Evolutionary conservation across 306 rosid genomes (phyloP).

Genomic region (Abrus pulchellus): DNA sequence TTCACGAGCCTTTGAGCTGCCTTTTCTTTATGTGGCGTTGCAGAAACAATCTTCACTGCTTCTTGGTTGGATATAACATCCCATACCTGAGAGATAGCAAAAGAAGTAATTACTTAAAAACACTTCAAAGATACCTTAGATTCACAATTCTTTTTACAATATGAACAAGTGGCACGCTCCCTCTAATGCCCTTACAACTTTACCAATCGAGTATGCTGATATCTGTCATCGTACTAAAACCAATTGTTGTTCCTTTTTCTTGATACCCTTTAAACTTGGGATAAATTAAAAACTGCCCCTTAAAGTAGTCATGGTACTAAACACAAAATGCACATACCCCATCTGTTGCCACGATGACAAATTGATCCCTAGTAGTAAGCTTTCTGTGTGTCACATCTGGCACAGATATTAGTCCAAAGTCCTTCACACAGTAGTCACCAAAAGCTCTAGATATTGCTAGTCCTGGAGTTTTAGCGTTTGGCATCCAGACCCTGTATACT

Average conservation of each 20-base stretch:
- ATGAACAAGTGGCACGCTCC: not conserved
- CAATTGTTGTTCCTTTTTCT: not conserved
- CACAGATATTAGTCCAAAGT: slow-evolving; percentile 73
- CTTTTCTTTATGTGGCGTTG: slow-evolving; percentile 59
- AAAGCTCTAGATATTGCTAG: slow-evolving; percentile 80
- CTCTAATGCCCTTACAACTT: not conserved
- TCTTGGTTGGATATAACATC: slow-evolving; percentile 79
- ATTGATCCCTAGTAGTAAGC: slow-evolving; percentile 63
- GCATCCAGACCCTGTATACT: slow-evolving; percentile 79
- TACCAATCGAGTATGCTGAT: not conserved
- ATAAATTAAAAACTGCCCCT: not conserved
- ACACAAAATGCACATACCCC: slow-evolving; percentile 57
- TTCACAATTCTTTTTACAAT: slow-evolving; percentile 1
- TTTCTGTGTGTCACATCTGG: slow-evolving; percentile 70
- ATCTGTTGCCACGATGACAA: slow-evolving; percentile 81
- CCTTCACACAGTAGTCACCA: slow-evolving; percentile 77
- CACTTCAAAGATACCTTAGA: not conserved
- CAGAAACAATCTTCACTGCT: slow-evolving; percentile 68
- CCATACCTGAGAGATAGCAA: slow-evolving; percentile 61
- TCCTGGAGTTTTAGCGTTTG: slow-evolving; percentile 68
- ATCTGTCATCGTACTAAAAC: not conserved
- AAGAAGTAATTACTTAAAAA: not conserved
- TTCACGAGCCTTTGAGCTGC: slow-evolving; percentile 72
- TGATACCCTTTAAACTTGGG: not conserved
- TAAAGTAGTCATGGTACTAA: slow-evolving; percentile 1